These are phyloP conservation scores for Fusarium mangiferae DNA, from an alignment of 2,329 filamentous ascomycete species.

Conservation along the genomic window DNA sequence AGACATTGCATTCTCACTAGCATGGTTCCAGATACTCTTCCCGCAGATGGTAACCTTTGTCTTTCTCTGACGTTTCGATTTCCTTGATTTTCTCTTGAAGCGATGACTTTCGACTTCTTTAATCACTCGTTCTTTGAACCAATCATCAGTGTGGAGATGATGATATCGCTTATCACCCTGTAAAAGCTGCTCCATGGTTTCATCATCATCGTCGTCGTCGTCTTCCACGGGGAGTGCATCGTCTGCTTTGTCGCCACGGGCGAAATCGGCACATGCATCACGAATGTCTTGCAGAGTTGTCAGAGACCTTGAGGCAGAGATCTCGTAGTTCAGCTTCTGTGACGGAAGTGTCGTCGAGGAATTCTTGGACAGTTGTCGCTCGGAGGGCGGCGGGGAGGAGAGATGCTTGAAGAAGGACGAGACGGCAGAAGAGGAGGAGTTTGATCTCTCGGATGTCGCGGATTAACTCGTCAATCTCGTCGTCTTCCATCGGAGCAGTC, in stretches of 20 bases:
- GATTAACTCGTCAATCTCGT: slow-evolving; percentile 40
- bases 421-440: slow-evolving; percentile 42
- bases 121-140: slow-evolving; percentile 31
- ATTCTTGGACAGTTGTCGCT: slow-evolving; percentile 40
- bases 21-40: slow-evolving; percentile 45
- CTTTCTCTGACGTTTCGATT: slow-evolving; percentile 25
- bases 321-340: slow-evolving; percentile 43
- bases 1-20: slow-evolving; percentile 45
- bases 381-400: slow-evolving; percentile 42
- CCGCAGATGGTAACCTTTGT: slow-evolving; percentile 42
- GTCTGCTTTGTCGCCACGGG: slow-evolving; percentile 37
- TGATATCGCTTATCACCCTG: slow-evolving; percentile 19
- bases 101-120: background rate
- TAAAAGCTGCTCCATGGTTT: slow-evolving; percentile 31
- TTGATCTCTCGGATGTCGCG: slow-evolving; percentile 45
- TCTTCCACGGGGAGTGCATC: background rate
- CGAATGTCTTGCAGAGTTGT: slow-evolving; percentile 43
- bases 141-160: slow-evolving; percentile 39
- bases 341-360: slow-evolving; percentile 40
- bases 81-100: slow-evolving; percentile 5
- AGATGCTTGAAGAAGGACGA: slow-evolving; percentile 42
- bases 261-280: slow-evolving; percentile 47
- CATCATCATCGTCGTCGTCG: slow-evolving; percentile 14
- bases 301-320: slow-evolving; percentile 43
- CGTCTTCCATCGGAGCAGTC: slow-evolving; percentile 41